Evolutionary conservation across 768 basidiomycete species (phyloP), one percentile per base, ranked within the genome.

Genomic region (Leccinellum luteum): DNA sequence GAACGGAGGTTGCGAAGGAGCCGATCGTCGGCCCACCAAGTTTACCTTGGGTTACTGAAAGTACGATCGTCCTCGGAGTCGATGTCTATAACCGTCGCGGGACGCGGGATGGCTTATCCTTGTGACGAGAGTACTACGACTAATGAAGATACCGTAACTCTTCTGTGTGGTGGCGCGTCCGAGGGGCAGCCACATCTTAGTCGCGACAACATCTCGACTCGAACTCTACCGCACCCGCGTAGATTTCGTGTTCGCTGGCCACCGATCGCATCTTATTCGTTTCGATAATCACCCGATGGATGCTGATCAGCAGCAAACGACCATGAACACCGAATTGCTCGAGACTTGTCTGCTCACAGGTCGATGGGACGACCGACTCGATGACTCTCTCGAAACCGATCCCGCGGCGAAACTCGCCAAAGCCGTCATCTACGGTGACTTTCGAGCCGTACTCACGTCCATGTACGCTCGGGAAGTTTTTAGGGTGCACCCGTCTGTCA

Each of bases 281-380:
- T 41, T 13, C 41, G n/a, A 43, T 43, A 43, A 43, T 43, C 41
- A 19, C 10, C 41, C n/a, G 41, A 41, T 41, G 10, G 12, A 17
- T 30, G 41, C 51, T 47, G 54, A 52, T 56, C 43, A 52, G 38
- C 41, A 28, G 23, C 7, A 13, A 8, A 34, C 38, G 34, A 32
- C n/a, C 48, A 68, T 70, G 56, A 41, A 70, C 43, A 43, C 62
- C 31, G 66, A 66, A 15, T 30, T 55, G 44, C 66, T 87, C 56
- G 83, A 90, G 70, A 83, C 76, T 61, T 78, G 80, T 35, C 74
- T 90, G 19, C 71, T 90, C n/a, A 70, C 69, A 43, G 86, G 85
- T 2, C 66, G 64, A 43, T 81, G 80, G 80, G 69, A 77, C 48
- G 48, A 58, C 2, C 48, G 32, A 12, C 60, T 74, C 51, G 34